Percentiles rank a stretch among this genome's conserved stretches.
These are phyloP conservation scores for Entomortierella beljakovae DNA, from an alignment of 192 early-diverging fungal species.

Conservation along the genomic window DNA sequence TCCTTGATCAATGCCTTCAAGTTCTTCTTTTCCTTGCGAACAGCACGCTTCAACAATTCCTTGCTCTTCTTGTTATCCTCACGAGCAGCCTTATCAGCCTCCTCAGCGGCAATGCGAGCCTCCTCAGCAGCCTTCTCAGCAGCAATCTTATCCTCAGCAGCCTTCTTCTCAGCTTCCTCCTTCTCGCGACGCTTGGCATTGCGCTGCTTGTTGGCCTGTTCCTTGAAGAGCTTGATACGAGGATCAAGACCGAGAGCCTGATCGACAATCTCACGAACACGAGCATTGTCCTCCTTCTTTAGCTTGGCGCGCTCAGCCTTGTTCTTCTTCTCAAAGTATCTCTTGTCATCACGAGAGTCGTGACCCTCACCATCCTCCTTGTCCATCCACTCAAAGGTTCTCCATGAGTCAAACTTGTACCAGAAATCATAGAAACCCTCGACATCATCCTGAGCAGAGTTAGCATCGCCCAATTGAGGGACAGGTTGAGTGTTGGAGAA, in stretches of 20 bases:
- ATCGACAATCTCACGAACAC: conserved; percentile 86
- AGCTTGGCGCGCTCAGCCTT: conserved; percentile 86
- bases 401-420: conserved; percentile 95
- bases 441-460: conserved; percentile 71
- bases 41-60: conserved; percentile 87
- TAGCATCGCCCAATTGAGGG: conserved; percentile 79
- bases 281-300: conserved; percentile 98
- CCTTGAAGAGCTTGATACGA: conserved; percentile 89
- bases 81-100: conserved; percentile 67
- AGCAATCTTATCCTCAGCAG: conserved; percentile 62
- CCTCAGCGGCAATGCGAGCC: conserved; percentile 72
- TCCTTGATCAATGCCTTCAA: conserved; percentile 83
- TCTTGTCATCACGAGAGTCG: conserved; percentile 96
- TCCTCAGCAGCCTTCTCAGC: conserved; percentile 61
- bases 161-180: conserved; percentile 75
- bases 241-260: conserved; percentile 88
- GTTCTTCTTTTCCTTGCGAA: conserved; percentile 93
- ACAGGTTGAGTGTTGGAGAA: conserved; percentile 95
- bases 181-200: conserved; percentile 92
- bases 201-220: conserved; percentile 90
- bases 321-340: conserved; percentile 97
- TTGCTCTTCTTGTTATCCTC: conserved; percentile 86
- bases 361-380: conserved; percentile 94
- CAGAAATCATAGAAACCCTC: conserved; percentile 90
- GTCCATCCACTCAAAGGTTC: conserved; percentile 97